Conservation (phyloP, 2,329 filamentous ascomycete genomes). For the Ceratocystis destructans region DNA sequence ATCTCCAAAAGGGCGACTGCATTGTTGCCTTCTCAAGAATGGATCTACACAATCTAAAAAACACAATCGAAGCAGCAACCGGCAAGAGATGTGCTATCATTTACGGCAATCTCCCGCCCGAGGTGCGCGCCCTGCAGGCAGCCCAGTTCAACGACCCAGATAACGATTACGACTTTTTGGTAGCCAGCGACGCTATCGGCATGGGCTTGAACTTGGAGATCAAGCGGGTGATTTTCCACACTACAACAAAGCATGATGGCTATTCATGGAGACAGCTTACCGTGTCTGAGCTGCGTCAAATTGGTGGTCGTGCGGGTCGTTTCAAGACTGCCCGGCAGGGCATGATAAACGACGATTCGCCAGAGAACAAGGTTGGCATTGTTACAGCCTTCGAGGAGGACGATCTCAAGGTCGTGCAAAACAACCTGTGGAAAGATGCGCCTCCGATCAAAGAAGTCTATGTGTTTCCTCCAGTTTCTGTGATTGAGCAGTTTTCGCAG, state of each 20-base stretch:
- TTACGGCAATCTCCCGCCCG: conserved; percentile 81
- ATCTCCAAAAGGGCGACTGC: conserved; percentile 77
- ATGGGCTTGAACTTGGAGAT: conserved; percentile 94
- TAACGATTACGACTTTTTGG: conserved; percentile 89
- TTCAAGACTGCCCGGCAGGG: conserved; percentile 59
- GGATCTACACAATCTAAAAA: conserved; percentile 66
- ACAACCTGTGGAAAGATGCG: conserved; percentile 50
- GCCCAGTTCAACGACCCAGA: conserved; percentile 86
- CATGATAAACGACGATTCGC: conserved; percentile 20
- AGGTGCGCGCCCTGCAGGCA: conserved; percentile 84
- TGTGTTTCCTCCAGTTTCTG: conserved; percentile 54
- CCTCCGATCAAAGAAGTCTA: conserved; percentile 56
- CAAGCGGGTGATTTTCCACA: conserved; percentile 79
- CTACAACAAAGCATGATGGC: conserved; percentile 59
- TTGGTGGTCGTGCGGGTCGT: conserved; percentile 80
- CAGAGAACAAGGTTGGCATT: conserved; percentile 44
- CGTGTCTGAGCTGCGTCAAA: conserved; percentile 80
- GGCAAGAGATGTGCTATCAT: conserved; percentile 78
- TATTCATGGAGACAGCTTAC: conserved; percentile 42
- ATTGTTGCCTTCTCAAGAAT: conserved; percentile 77
- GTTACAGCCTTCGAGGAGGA: conserved; percentile 64
- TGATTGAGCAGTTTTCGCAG: conserved; percentile 61
- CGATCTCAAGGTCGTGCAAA: conserved; percentile 50
- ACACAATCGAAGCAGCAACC: conserved; percentile 60
- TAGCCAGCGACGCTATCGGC: conserved; percentile 89